These are phyloP conservation scores for Epichloe glyceriae DNA, from an alignment of 2,329 filamentous ascomycete species.

Conservation along the genomic window DNA sequence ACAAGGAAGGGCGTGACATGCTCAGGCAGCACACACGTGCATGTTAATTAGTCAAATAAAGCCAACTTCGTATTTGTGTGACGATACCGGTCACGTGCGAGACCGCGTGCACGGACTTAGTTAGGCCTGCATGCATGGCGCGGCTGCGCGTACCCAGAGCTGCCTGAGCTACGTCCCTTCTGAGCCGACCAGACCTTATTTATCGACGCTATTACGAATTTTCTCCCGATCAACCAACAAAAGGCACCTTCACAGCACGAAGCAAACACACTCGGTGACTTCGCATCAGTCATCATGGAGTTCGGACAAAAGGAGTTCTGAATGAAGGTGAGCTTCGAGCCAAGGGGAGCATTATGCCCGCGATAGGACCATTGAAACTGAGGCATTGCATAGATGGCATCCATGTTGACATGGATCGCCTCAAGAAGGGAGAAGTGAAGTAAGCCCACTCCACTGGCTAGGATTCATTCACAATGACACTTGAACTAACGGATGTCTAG, in stretches of 20 bases:
- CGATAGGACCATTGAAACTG: not conserved
- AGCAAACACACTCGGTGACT: too few species aligned
- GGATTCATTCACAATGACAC: not conserved
- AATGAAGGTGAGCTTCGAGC: slow-evolving; percentile 41
- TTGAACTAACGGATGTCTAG: slow-evolving; percentile 35
- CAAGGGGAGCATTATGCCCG: not conserved
- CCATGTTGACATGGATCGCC: slow-evolving; percentile 94
- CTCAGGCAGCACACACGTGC: too few species aligned
- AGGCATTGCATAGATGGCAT: slow-evolving; percentile 68
- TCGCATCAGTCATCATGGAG: slow-evolving; percentile 34
- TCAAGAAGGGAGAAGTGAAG: slow-evolving; percentile 99
- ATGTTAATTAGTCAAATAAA: not conserved
- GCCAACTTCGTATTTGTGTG: not conserved
- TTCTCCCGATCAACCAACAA: not conserved
- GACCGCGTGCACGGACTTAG: slow-evolving; percentile 8
- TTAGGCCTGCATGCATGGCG: slow-evolving; percentile 11
- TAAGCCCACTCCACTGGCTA: slow-evolving; percentile 33
- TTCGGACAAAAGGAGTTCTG: slow-evolving; percentile 49
- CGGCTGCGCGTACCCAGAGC: slow-evolving; percentile 32
- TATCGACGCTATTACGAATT: slow-evolving; percentile 13
- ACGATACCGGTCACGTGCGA: slow-evolving; percentile 10
- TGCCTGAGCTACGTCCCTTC: slow-evolving; percentile 30
- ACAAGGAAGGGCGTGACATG: too few species aligned
- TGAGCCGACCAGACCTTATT: slow-evolving; percentile 8
- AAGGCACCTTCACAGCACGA: too few species aligned